phyloP scores from a whole-genome alignment of 371 early-diverging fungal species.

The Cokeromyces recurvatus region DNA sequence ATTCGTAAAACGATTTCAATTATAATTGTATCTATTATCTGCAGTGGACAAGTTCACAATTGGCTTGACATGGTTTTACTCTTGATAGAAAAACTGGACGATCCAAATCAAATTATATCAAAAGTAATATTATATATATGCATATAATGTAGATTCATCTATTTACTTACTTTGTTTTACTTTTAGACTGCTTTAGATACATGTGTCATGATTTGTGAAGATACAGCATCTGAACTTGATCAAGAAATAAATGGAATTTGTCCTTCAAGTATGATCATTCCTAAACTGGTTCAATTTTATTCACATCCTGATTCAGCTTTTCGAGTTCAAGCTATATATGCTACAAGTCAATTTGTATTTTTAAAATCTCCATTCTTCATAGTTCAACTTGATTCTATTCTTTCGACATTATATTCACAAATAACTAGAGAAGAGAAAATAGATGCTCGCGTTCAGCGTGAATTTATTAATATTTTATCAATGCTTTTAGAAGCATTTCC shows the following conservation, averaged over 20 bases:
- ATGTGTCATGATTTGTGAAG: slow-evolving; percentile 85
- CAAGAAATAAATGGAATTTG: slow-evolving; percentile 57
- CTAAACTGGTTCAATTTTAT: slow-evolving; percentile 66
- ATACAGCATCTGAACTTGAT: slow-evolving; percentile 67
- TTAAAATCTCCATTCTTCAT: slow-evolving; percentile 54
- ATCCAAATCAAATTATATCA: too few relatives aligned
- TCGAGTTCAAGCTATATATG: slow-evolving; percentile 67
- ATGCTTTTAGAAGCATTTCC: slow-evolving; percentile 11
- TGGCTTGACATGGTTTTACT: slow-evolving; percentile 70
- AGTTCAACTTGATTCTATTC: slow-evolving; percentile 10
- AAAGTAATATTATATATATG: too few relatives aligned
- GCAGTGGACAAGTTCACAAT: slow-evolving; percentile 50
- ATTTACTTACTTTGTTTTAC: too few relatives aligned
- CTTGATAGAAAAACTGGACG: slow-evolving; percentile 62
- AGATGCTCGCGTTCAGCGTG: slow-evolving; percentile 5
- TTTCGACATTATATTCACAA: slow-evolving; percentile 6
- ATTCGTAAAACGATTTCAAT: slow-evolving; percentile 33
- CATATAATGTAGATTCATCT: too few relatives aligned
- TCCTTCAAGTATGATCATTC: slow-evolving; percentile 67
- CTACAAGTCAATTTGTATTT: slow-evolving; percentile 71
- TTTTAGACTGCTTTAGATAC: too few relatives aligned
- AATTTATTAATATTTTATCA: slow-evolving; percentile 3
- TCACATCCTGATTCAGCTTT: slow-evolving; percentile 54
- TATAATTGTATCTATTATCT: slow-evolving; percentile 75
- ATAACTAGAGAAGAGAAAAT: neutral